Evolutionary conservation across 139 green algal species (phyloP).

Genomic region (Chlorella sorokiniana): DNA sequence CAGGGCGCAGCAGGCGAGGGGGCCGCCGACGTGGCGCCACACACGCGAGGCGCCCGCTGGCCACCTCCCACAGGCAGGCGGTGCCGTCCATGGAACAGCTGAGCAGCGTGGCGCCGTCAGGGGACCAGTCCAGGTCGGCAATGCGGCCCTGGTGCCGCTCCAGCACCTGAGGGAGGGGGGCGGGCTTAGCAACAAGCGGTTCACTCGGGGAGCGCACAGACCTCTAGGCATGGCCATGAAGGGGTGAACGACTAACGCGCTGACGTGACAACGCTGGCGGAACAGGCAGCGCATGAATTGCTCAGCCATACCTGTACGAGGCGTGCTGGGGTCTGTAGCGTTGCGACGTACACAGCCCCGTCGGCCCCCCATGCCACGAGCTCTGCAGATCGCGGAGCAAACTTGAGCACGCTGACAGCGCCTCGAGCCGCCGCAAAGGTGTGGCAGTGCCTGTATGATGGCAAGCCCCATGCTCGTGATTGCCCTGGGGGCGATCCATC

Average conservation of each 20-base stretch:
- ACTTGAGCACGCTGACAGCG: slow-evolving; percentile 1
- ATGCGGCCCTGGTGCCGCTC: neutral
- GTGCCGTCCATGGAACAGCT: slow-evolving; percentile 3
- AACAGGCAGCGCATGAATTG: too few species aligned
- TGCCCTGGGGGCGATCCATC: too few species aligned
- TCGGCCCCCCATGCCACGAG: slow-evolving; percentile 6
- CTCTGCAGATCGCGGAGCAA: slow-evolving; percentile 11
- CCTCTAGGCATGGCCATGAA: too few species aligned
- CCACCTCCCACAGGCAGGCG: slow-evolving; percentile 15
- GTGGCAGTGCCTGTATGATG: neutral
- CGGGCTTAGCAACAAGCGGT: too few species aligned
- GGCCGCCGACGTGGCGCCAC: neutral
- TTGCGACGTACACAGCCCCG: slow-evolving; percentile 15
- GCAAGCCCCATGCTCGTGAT: neutral
- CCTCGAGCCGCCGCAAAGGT: neutral
- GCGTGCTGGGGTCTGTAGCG: neutral
- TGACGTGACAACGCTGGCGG: too few species aligned
- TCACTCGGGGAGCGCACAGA: neutral
- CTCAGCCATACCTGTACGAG: slow-evolving; percentile 6
- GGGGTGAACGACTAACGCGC: too few species aligned
- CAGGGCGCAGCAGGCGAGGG: slow-evolving; percentile 3
- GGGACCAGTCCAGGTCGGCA: slow-evolving; percentile 18
- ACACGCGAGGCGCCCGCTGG: neutral
- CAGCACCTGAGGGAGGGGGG: slow-evolving; percentile 6
- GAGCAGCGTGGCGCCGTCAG: slow-evolving; percentile 1